These are phyloP conservation scores for Aureobasidium vineae DNA, from an alignment of 2,329 filamentous ascomycete species.

Conservation along the genomic window DNA sequence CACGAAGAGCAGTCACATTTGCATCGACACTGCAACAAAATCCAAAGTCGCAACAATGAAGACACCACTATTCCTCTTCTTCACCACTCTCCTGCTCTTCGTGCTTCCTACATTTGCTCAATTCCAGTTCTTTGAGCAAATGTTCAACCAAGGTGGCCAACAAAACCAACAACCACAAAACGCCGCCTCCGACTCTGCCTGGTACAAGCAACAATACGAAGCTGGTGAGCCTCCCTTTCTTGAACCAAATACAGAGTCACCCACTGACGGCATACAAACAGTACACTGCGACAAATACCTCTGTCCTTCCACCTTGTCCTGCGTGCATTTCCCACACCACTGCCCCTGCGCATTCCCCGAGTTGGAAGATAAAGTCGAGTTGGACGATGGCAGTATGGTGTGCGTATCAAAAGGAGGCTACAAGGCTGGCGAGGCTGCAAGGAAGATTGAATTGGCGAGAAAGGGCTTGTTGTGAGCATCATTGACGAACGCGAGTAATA, in stretches of 20 bases:
- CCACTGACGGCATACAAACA: constrained; percentile 36
- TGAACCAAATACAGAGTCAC: background rate
- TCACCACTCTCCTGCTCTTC: constrained; percentile 55
- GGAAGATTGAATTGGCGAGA: constrained; percentile 75
- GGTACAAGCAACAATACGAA: constrained; percentile 72
- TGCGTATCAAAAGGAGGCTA: constrained; percentile 76
- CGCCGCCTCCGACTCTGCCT: constrained; percentile 75
- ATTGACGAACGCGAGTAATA: background rate
- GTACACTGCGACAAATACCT: constrained; percentile 92
- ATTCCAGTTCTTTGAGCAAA: constrained; percentile 97
- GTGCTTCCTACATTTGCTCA: constrained; percentile 65
- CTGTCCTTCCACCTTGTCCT: constrained; percentile 89
- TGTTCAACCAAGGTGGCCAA: constrained; percentile 70
- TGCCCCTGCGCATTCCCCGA: constrained; percentile 81
- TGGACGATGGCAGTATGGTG: constrained; percentile 69
- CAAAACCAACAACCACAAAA: constrained; percentile 66
- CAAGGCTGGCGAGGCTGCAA: constrained; percentile 65
- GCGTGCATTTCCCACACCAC: constrained; percentile 95
- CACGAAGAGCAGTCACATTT: background rate
- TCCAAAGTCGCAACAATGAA: constrained; percentile 10
- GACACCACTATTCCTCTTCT: constrained; percentile 35
- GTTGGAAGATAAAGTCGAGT: constrained; percentile 65
- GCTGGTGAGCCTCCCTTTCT: constrained; percentile 52
- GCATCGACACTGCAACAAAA: background rate
- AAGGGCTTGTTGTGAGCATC: constrained; percentile 65